Base-by-base conservation (phyloP, 2,329 filamentous ascomycete species). In the Colletotrichum brevisporum region DNA sequence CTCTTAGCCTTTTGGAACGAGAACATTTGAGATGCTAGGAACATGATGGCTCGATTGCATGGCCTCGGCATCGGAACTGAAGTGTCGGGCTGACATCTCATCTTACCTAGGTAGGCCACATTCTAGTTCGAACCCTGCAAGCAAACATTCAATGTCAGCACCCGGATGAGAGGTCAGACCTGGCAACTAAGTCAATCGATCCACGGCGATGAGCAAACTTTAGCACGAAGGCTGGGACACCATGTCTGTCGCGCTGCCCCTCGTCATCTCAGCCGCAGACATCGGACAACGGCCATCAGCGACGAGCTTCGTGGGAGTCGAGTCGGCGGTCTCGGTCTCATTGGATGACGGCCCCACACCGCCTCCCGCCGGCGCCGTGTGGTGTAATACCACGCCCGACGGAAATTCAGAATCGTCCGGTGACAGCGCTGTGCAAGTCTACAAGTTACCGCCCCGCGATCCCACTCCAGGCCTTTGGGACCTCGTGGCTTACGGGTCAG, bases 321-420 rank as follows among this genome's bases (percentile, higher is more conserved):
- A 36, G 51, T 47, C n/a, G 36, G 55, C n/a, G 5, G 21, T 50
- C 21, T 55, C 58, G 24, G 43, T 50, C 31, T 43, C 43, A 60
- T 41, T 41, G 50, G 51, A 39, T 10, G 9, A 41, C 66, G 62
- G 66, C 62, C 66, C 66, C 66, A 52, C 66, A 55, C 24, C 43
- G 13, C 16, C 43, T 31, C 18, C 26, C 45, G 12, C 53, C 59
- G 62, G 52, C 31, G 45, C 62, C 45, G 62, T 24, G 36, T 36
- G 16, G 15, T 15, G 16, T n/a, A 24, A 24, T 24, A 50, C 43
- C 39, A 24, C 15, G 41, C 36, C 27, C 43, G 43, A 26, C 36
- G 57, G 18, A 43, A 52, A n/a, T 47, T 16, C 15, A 31, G 8
- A 43, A 21, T 27, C 16, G 24, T 52, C 53, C 41, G 54, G n/a